Base-by-base conservation (phyloP, 2,329 filamentous ascomycete genomes). In the Arthrocladium fulminans region DNA sequence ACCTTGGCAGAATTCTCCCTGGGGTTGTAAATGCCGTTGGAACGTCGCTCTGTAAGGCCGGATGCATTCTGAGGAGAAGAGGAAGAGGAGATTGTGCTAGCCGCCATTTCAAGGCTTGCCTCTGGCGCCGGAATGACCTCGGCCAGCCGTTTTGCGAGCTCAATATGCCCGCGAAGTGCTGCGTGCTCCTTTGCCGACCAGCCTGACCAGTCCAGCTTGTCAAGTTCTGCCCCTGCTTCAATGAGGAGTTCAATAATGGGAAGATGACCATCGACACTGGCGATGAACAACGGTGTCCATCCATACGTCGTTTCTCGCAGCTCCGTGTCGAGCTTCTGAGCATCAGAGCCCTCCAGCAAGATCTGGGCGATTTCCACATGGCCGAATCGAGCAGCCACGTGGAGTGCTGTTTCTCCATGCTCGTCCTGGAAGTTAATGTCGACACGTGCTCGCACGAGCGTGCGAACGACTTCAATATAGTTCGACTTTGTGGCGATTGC, bases 101-200 rank as follows among this genome's bases (percentile, higher is more conserved):
- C 55, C 29, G 67, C 63, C 5, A 59, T 54, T 39, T 59, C 56
- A 41, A 58, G 50, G 29, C 55, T 44, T 32, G 50, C 38, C 52
- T 61, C 59, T 49, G 55, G 58, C 35, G 47, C 71, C 63, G 59
- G 76, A 70, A 42, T 76, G 37, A 83, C 70, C 27, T 76, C 68
- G 10, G 76, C 77, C 17, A 97, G 74, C 29, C 80, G 76, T 38
- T 75, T 73, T 4, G 88, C 86, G 60, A 97, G 88, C 1, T 78
- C 73, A 56, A 97, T 77, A 63, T 98, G 89, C 0, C 92, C 92
- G 63, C 92, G 77, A 45, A 98, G 70, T 0, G 89, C 85, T 20
- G 92, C 90, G 64, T 98, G 92, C 62, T 98, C 92, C 62, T 84
- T 88, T 1, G 89, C 84, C 2, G 86, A 92, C 92, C 92, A 98